A percentile compares a stretch with the other conserved stretches of the same genome.
phyloP scores from a whole-genome alignment of 352 stramenopile genomes.

The Plasmopara viticola region DNA sequence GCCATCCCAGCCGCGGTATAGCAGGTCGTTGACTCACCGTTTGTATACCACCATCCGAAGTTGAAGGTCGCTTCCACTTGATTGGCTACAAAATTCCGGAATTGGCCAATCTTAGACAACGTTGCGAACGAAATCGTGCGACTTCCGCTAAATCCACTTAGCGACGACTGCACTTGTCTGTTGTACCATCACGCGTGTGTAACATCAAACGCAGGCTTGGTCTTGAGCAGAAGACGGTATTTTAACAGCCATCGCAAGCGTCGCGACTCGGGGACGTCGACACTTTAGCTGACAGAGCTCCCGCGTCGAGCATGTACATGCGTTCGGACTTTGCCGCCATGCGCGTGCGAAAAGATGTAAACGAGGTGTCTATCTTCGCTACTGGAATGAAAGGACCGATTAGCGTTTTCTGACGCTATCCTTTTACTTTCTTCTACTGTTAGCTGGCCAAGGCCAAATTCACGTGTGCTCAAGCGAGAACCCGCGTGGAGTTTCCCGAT shows the following conservation, averaged over 20 bases:
- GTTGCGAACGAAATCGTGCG: too few species aligned
- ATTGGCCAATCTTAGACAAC: slow-evolving; percentile 2
- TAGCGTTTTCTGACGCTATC: too few species aligned
- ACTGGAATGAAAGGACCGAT: neutral
- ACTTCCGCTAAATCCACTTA: too few species aligned
- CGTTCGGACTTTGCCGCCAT: slow-evolving; percentile 71
- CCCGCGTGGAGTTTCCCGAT: slow-evolving; percentile 79
- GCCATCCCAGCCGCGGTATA: slow-evolving; percentile 10
- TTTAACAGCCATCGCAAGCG: slow-evolving; percentile 2
- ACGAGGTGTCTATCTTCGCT: slow-evolving; percentile 38
- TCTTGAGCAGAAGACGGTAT: neutral
- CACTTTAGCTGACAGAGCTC: neutral
- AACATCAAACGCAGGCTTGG: neutral
- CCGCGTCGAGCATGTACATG: slow-evolving; percentile 46
- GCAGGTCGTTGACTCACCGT: slow-evolving; percentile 6
- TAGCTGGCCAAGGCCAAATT: slow-evolving; percentile 80
- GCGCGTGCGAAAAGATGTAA: slow-evolving; percentile 81
- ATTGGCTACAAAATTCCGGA: slow-evolving; percentile 4
- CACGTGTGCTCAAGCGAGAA: slow-evolving; percentile 66
- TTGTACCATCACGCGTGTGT: slow-evolving; percentile 1
- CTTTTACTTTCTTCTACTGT: slow-evolving; percentile 5
- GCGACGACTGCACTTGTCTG: neutral
- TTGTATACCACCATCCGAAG: slow-evolving; percentile 3
- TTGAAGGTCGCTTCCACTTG: neutral
- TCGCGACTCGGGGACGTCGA: neutral